Percentiles rank a stretch among this genome's conserved stretches.
phyloP scores from a whole-genome alignment of 2,329 filamentous ascomycete genomes.

The Harringtonia aguacate region DNA sequence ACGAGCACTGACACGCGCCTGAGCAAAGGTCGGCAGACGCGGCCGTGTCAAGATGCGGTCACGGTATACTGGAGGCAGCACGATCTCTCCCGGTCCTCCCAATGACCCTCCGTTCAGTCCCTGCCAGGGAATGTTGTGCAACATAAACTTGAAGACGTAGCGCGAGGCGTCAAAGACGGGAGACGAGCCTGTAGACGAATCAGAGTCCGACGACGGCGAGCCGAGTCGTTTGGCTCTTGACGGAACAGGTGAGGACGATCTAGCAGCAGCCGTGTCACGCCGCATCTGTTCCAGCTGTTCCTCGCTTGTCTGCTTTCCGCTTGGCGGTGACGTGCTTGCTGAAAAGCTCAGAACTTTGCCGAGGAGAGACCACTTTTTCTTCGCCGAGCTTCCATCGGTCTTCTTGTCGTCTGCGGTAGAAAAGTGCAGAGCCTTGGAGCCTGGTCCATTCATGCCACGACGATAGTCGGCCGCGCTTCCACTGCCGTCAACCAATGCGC shows the following conservation, averaged over 20 bases:
- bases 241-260: constrained; percentile 21
- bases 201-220: constrained; percentile 32
- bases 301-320: constrained; percentile 14
- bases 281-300: constrained; percentile 40
- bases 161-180: constrained; percentile 43
- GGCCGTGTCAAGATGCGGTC: constrained; percentile 58
- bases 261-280: constrained; percentile 36
- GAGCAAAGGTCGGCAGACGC: constrained; percentile 59
- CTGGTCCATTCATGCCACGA: constrained; percentile 7
- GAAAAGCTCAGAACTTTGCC: constrained; percentile 49
- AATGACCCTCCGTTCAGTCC: background rate
- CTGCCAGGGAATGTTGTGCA: constrained; percentile 35
- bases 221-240: constrained; percentile 23
- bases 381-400: constrained; percentile 22
- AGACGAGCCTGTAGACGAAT: constrained; percentile 43
- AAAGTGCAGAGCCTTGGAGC: background rate
- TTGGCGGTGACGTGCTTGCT: constrained; percentile 1
- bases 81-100: constrained; percentile 32
- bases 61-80: constrained; percentile 36
- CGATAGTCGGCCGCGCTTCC: background rate
- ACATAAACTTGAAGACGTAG: constrained; percentile 65
- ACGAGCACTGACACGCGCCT: constrained; percentile 44
- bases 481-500: constrained; percentile 1
- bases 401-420: constrained; percentile 11
- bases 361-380: constrained; percentile 55